Evolutionary conservation across 1,284 basidiomycete genomes (phyloP).

Genomic region (Chalciporus sp.): DNA sequence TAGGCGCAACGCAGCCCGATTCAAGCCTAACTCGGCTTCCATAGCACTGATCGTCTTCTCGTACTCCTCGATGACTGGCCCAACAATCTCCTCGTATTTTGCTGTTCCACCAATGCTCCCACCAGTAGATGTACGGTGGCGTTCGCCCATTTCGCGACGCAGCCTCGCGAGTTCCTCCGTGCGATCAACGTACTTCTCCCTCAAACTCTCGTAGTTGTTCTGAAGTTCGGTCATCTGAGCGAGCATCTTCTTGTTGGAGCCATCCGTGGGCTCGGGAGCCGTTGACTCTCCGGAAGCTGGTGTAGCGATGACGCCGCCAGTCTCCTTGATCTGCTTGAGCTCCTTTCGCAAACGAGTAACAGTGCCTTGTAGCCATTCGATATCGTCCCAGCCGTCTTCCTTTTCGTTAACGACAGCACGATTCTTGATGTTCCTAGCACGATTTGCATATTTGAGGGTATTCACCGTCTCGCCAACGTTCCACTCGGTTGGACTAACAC

Average conservation of each 20-base stretch:
- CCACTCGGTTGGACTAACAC: slow-evolving; percentile 94
- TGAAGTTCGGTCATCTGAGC: slow-evolving; percentile 78
- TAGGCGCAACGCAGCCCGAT: slow-evolving; percentile 85
- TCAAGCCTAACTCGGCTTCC: slow-evolving; percentile 91
- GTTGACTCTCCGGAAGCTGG: slow-evolving; percentile 31
- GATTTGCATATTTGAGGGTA: slow-evolving; percentile 97
- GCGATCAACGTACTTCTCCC: slow-evolving; percentile 83
- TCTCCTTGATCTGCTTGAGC: slow-evolving; percentile 73
- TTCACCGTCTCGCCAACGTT: slow-evolving; percentile 95
- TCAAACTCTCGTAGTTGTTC: slow-evolving; percentile 80
- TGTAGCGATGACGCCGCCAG: slow-evolving; percentile 41
- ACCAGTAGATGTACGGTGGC: slow-evolving; percentile 59
- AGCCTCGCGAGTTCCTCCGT: slow-evolving; percentile 85
- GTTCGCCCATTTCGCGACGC: slow-evolving; percentile 75
- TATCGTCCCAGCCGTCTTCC: slow-evolving; percentile 98
- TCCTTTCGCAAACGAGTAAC: slow-evolving; percentile 87
- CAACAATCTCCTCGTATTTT: slow-evolving; percentile 95
- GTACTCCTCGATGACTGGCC: slow-evolving; percentile 98
- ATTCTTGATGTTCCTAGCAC: slow-evolving; percentile 98
- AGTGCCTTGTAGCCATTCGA: slow-evolving; percentile 92
- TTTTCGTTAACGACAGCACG: slow-evolving; percentile 89
- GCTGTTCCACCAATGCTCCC: slow-evolving; percentile 70
- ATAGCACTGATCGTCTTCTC: slow-evolving; percentile 96
- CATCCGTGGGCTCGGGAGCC: slow-evolving; percentile 46
- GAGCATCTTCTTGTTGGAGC: slow-evolving; percentile 69